A percentile compares a stretch with the other conserved stretches of the same genome.
Conservation (phyloP, 257 asterid genomes). For the Fraxinus quadrangulata region DNA sequence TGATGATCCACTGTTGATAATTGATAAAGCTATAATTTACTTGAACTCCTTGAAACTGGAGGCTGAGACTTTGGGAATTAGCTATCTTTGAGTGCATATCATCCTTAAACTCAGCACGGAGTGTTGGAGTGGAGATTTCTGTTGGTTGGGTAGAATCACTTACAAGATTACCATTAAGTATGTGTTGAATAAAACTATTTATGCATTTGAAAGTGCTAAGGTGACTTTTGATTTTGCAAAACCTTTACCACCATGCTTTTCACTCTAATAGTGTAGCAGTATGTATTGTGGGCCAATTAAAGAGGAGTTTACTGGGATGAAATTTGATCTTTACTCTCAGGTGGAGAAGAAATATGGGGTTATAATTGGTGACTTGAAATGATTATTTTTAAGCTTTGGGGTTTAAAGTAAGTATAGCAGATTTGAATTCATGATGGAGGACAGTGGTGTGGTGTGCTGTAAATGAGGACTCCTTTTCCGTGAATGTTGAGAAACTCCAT, state of each 20-base stretch:
- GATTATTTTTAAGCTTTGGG: conserved; percentile 47
- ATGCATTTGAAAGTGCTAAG: conserved; percentile 38
- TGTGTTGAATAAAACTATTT: conserved; percentile 35
- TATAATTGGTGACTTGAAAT: conserved; percentile 48
- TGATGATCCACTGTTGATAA: conserved; percentile 60
- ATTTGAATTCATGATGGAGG: conserved; percentile 49
- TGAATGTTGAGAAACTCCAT: conserved; percentile 44
- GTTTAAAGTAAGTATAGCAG: conserved; percentile 43
- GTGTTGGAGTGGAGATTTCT: neutral
- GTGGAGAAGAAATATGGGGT: conserved; percentile 38
- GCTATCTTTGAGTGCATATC: conserved; percentile 21
- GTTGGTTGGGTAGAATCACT: conserved; percentile 24
- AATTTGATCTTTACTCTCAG: conserved; percentile 28
- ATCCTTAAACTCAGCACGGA: conserved; percentile 12
- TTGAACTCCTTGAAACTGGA: conserved; percentile 60
- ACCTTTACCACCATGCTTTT: conserved; percentile 29
- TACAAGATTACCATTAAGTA: conserved; percentile 29
- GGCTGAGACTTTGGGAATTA: conserved; percentile 50
- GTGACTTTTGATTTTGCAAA: conserved; percentile 27
- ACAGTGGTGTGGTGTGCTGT: conserved; percentile 52
- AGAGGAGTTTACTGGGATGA: conserved; percentile 39
- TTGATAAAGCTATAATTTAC: conserved; percentile 67
- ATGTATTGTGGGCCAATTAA: conserved; percentile 35
- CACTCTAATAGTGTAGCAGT: conserved; percentile 35
- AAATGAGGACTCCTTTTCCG: conserved; percentile 44